phyloP scores from a whole-genome alignment of 116 monocot genomes.

The Cymodocea nodosa region DNA sequence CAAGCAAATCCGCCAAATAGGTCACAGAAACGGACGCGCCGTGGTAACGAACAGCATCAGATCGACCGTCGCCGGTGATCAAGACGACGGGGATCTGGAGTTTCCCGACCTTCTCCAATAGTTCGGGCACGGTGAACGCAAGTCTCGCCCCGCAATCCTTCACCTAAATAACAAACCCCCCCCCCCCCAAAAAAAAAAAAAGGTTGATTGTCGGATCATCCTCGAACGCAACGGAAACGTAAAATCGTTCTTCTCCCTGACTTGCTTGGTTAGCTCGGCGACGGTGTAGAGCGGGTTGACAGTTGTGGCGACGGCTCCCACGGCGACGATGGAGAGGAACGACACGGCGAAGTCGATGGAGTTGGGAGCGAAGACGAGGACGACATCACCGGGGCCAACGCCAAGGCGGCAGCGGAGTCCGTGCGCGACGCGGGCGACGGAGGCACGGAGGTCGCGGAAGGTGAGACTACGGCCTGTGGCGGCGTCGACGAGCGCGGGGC shows the following conservation, averaged over 20 bases:
- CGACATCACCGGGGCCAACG: conserved; percentile 23
- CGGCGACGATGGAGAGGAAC: conserved; percentile 28
- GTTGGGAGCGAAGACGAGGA: conserved; percentile 56
- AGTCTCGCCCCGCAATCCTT: conserved; percentile 2
- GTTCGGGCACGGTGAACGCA: conserved; percentile 3
- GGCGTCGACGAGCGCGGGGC: conserved; percentile 44
- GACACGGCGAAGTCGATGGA: conserved; percentile 30
- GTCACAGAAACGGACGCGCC: not conserved
- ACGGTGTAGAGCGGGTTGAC: conserved; percentile 56
- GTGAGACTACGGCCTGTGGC: conserved; percentile 24
- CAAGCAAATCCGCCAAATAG: conserved; percentile 2
- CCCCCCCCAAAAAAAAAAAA: too few species aligned
- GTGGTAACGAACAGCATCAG: not conserved
- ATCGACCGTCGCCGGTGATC: not conserved
- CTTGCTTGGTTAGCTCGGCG: conserved; percentile 62
- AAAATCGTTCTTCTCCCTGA: not conserved
- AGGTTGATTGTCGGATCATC: not conserved
- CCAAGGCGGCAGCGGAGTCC: conserved; percentile 29
- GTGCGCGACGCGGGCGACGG: conserved; percentile 34
- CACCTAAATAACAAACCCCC: not conserved
- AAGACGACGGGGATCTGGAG: not conserved
- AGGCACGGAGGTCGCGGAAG: conserved; percentile 38
- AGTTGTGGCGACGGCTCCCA: conserved; percentile 50
- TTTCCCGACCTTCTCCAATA: not conserved
- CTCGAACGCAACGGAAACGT: not conserved